Percentiles rank a stretch among this genome's conserved stretches.
phyloP scores from a whole-genome alignment of 2,329 filamentous ascomycete genomes.

The Xylaria sp. region DNA sequence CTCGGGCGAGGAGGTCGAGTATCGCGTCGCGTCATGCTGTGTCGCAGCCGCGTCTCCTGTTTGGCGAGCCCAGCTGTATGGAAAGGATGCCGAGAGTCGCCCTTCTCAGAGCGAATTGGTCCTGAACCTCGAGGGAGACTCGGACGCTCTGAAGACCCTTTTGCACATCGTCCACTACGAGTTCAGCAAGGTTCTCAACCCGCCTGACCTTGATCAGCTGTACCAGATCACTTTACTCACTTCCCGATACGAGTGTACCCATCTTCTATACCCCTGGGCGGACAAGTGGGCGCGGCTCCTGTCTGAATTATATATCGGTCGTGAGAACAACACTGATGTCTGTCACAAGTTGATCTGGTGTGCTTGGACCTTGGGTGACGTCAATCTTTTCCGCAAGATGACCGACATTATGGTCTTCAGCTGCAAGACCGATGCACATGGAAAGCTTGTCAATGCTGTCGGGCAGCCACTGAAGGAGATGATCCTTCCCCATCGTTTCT shows the following conservation, averaged over 20 bases:
- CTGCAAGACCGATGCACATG: constrained; percentile 19
- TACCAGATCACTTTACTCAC: constrained; percentile 25
- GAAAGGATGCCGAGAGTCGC: neutral
- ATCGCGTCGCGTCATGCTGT: constrained; percentile 22
- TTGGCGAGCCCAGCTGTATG: constrained; percentile 26
- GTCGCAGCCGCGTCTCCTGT: constrained; percentile 26
- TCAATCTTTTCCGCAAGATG: constrained; percentile 28
- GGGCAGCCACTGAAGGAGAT: constrained; percentile 26
- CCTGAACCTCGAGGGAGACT: constrained; percentile 21
- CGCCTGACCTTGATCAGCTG: constrained; percentile 23
- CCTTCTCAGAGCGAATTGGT: constrained; percentile 4
- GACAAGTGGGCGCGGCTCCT: constrained; percentile 22
- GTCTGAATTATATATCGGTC: neutral
- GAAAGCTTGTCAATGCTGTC: constrained; percentile 25
- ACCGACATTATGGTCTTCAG: constrained; percentile 28
- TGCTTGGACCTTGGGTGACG: constrained; percentile 31
- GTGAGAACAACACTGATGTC: constrained; percentile 8
- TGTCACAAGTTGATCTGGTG: constrained; percentile 28
- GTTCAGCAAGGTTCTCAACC: constrained; percentile 23
- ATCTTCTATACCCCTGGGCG: constrained; percentile 32
- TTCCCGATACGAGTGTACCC: constrained; percentile 27
- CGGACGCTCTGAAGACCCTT: constrained; percentile 21
- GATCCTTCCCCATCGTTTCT: constrained; percentile 25
- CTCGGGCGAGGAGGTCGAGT: neutral
- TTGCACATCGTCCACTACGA: constrained; percentile 32